phyloP scores from a whole-genome alignment of 768 basidiomycete genomes.

The Tulasnella sp. region DNA sequence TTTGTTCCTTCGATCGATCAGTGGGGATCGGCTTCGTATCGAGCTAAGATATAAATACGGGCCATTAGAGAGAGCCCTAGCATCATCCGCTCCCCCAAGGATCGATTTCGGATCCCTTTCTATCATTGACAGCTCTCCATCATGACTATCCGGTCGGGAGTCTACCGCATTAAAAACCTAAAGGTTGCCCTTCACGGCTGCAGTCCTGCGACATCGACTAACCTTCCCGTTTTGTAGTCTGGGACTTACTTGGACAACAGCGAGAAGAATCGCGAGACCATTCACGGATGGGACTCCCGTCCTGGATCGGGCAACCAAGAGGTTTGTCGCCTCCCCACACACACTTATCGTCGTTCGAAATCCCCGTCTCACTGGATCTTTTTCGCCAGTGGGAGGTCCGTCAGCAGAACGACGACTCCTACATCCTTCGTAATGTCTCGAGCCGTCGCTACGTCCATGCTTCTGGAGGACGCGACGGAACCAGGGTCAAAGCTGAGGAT shows the following conservation, averaged over 20 bases:
- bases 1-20: no score
- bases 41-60: no score
- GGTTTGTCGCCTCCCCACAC: background rate
- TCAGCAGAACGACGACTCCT: background rate
- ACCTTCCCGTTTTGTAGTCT: background rate
- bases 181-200: background rate
- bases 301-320: background rate
- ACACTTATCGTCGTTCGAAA: background rate
- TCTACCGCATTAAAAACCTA: background rate
- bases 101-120: background rate
- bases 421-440: background rate
- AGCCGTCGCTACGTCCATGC: background rate
- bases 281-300: conserved; percentile 24
- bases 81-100: background rate
- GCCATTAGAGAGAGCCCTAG: no score
- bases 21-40: no score
- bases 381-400: background rate
- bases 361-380: background rate
- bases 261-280: background rate
- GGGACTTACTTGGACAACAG: conserved; percentile 9
- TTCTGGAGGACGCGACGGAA: background rate
- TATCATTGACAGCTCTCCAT: background rate
- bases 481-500: background rate
- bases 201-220: background rate
- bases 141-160: background rate